phyloP scores from a whole-genome alignment of 345 rosid genomes.

The Boechera stricta region DNA sequence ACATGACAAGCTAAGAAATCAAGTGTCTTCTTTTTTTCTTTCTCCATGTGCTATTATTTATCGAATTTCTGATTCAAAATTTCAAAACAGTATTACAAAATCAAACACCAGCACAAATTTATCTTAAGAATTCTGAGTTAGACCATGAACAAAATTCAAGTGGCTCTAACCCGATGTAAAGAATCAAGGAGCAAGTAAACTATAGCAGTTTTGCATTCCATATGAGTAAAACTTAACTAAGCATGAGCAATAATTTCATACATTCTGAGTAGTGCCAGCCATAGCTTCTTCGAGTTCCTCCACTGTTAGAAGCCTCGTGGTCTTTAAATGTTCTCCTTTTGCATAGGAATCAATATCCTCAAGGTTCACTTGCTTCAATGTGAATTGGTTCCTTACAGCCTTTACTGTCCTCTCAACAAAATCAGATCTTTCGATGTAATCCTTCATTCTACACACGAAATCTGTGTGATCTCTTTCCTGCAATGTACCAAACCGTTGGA shows the following conservation, averaged over 20 bases:
- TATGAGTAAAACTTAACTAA: background rate
- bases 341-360: slow-evolving; percentile 20
- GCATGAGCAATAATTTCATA: slow-evolving; percentile 20
- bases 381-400: slow-evolving; percentile 51
- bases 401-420: slow-evolving; percentile 64
- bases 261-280: slow-evolving; percentile 14
- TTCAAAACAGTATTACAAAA: slow-evolving; percentile 8
- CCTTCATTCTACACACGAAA: slow-evolving; percentile 70
- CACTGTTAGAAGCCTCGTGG: slow-evolving; percentile 36
- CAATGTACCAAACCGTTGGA: background rate
- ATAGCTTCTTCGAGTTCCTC: slow-evolving; percentile 37
- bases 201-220: slow-evolving; percentile 16
- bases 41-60: slow-evolving; percentile 10
- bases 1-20: slow-evolving; percentile 6
- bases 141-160: background rate
- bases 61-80: background rate
- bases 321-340: slow-evolving; percentile 19
- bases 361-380: slow-evolving; percentile 32
- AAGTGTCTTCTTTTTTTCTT: slow-evolving; percentile 25
- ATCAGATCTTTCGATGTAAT: slow-evolving; percentile 60
- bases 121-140: slow-evolving; percentile 6
- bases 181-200: slow-evolving; percentile 13
- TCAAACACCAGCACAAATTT: slow-evolving; percentile 6
- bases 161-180: slow-evolving; percentile 5
- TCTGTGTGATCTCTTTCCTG: slow-evolving; percentile 78